A percentile compares a stretch with the other conserved stretches of the same genome.
phyloP scores from a whole-genome alignment of 306 rosid species.

The Pyrus betulifolia region DNA sequence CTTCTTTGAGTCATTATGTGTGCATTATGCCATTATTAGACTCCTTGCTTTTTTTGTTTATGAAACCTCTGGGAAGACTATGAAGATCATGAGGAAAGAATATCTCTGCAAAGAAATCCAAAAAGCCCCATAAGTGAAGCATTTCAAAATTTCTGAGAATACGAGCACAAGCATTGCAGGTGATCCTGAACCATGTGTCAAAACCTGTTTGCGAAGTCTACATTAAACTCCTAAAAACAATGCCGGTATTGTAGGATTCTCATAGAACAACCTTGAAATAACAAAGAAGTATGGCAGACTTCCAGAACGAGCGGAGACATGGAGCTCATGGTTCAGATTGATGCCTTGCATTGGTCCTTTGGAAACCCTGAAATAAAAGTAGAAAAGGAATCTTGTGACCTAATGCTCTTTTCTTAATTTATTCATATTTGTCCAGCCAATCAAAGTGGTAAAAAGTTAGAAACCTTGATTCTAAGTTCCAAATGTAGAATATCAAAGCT shows the following conservation, averaged over 20 bases:
- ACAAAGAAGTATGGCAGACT: neutral
- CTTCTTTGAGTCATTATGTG: constrained; percentile 60
- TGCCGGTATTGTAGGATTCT: constrained; percentile 4
- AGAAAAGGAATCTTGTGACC: too few relatives aligned
- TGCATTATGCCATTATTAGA: constrained; percentile 65
- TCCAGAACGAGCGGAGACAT: constrained; percentile 67
- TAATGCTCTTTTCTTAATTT: too few relatives aligned
- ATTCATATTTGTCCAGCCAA: too few relatives aligned
- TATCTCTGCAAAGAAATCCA: constrained; percentile 85
- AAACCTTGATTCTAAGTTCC: too few relatives aligned
- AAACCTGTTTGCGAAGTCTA: constrained; percentile 50
- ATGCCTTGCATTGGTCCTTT: constrained; percentile 38
- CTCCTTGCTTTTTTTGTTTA: constrained; percentile 78
- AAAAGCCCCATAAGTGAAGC: constrained; percentile 94
- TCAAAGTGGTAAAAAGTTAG: too few relatives aligned
- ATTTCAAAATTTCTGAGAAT: constrained; percentile 78
- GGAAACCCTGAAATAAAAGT: constrained; percentile 40
- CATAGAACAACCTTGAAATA: constrained; percentile 4
- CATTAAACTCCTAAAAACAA: constrained; percentile 19
- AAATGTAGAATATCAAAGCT: too few relatives aligned
- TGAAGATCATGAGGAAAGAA: constrained; percentile 61
- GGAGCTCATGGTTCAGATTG: constrained; percentile 55
- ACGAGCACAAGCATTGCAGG: constrained; percentile 71
- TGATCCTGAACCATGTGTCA: constrained; percentile 91
- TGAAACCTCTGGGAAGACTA: constrained; percentile 71